Evolutionary conservation across 306 rosid genomes (phyloP).

Genomic region (Vigna angularis): DNA sequence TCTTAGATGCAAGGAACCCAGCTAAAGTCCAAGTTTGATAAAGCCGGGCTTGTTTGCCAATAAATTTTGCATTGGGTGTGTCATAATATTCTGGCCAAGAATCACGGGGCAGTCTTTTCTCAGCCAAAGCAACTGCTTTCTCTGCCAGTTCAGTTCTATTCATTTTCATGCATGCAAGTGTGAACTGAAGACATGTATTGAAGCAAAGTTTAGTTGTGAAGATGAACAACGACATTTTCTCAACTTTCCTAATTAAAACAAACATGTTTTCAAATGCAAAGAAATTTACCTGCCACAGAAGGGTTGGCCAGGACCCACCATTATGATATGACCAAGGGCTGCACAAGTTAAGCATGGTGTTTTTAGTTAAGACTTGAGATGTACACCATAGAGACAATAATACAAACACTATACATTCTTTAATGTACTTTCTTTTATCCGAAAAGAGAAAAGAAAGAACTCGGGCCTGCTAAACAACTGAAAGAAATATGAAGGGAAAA

Average conservation of each 20-base stretch:
- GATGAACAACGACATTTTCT: neutral
- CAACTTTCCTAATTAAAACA: neutral
- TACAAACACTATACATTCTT: constrained; percentile 22
- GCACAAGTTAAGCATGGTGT: constrained; percentile 43
- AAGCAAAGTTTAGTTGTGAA: constrained; percentile 14
- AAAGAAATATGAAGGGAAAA: constrained; percentile 14
- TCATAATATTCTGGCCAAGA: constrained; percentile 98
- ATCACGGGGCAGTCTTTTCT: constrained; percentile 73
- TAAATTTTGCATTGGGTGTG: constrained; percentile 78
- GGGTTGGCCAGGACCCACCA: constrained; percentile 99
- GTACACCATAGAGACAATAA: constrained; percentile 18
- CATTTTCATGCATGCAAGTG: constrained; percentile 97
- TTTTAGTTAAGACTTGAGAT: constrained; percentile 30
- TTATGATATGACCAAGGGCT: constrained; percentile 99
- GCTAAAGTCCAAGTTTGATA: constrained; percentile 96
- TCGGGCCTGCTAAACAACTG: constrained; percentile 2
- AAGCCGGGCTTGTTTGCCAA: constrained; percentile 87
- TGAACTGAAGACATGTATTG: constrained; percentile 65
- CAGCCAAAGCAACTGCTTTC: constrained; percentile 79
- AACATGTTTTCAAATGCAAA: constrained; percentile 2
- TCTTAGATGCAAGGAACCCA: constrained; percentile 89
- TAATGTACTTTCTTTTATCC: neutral
- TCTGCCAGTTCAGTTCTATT: constrained; percentile 73
- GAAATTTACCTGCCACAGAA: constrained; percentile 87
- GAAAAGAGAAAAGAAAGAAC: neutral